Percentiles rank a stretch among this genome's conserved stretches.
Evolutionary conservation across 352 stramenopile genomes (phyloP).

Genomic region (Peronospora belbahrii): DNA sequence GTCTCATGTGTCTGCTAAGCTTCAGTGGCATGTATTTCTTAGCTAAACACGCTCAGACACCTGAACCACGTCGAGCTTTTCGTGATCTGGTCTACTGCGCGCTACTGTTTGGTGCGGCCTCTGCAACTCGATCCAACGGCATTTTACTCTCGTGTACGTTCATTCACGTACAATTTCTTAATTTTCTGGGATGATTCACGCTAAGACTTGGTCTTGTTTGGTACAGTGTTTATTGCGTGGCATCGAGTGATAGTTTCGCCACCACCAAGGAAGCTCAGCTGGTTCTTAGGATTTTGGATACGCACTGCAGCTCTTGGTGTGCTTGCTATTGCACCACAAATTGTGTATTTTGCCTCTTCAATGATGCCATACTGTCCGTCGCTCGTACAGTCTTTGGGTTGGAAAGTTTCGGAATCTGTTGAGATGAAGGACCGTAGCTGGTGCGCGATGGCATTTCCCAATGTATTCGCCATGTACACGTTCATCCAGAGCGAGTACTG

Average conservation of each 20-base stretch:
- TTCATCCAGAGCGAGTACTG: slow-evolving; percentile 94
- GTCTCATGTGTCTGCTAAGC: slow-evolving; percentile 72
- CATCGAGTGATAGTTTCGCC: slow-evolving; percentile 53
- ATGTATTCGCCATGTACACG: slow-evolving; percentile 87
- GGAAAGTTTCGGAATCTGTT: background rate
- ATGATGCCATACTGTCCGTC: slow-evolving; percentile 61
- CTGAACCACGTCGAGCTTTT: slow-evolving; percentile 12
- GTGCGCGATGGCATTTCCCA: slow-evolving; percentile 57
- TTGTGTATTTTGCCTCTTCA: slow-evolving; percentile 58
- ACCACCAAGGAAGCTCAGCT: slow-evolving; percentile 15
- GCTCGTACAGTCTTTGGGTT: slow-evolving; percentile 16
- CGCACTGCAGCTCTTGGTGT: slow-evolving; percentile 49
- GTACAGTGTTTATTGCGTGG: slow-evolving; percentile 68
- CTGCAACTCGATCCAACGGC: slow-evolving; percentile 72
- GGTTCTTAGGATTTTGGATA: slow-evolving; percentile 54
- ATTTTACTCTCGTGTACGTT: slow-evolving; percentile 66
- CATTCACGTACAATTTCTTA: background rate
- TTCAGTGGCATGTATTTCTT: slow-evolving; percentile 71
- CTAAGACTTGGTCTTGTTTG: slow-evolving; percentile 7
- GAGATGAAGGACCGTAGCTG: slow-evolving; percentile 46
- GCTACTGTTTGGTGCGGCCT: slow-evolving; percentile 53
- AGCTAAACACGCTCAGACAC: slow-evolving; percentile 21
- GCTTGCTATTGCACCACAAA: slow-evolving; percentile 53
- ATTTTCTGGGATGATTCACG: background rate
- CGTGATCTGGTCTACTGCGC: slow-evolving; percentile 33